Base-by-base conservation (phyloP, 306 rosid genomes). In the Inga leiocalycina region DNA sequence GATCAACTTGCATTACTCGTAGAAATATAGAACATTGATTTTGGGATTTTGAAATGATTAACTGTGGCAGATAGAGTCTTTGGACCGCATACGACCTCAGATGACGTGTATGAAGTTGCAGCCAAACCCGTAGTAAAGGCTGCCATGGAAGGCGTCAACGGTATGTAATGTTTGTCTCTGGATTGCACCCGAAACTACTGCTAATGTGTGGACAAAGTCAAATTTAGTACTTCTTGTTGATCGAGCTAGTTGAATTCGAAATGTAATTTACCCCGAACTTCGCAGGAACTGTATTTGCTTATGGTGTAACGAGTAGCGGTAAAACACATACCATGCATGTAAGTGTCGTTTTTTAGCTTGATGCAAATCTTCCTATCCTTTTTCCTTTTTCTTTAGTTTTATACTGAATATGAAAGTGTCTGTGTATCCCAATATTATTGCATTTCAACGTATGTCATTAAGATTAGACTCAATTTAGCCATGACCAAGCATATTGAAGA, bases 281-380 rank as follows among this genome's bases (percentile, higher is more conserved):
- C 76, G 91, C 97, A 97, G 98, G 99, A 61, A 97, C 98, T 22
- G 99, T 97, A 83, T 97, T 97, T 88, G 99, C 98, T 59, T 97
- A 97, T 74, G 99, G 99, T 78, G 99, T 94, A 87, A 97, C 98
- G 11, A 97, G 99, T 82, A 97, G 99, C 85, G 99, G 99, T 64
- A 97, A 97, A 89, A 97, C 99, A 6, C 99, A 97, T 90, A 97
- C 99, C 72, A 97, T 97, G 99, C 99, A 97, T 85, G 99, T 97
- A 90, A 89, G 97, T 88, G 83, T 75, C 83, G 24, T 65, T 49
- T 72, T 86, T 68, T 54, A 27, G 52, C 71, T 37, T 68, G 35
- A 51, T 66, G 12, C 62, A 59, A 74, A 77, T 16, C 46, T 41
- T 84, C 48, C n/a, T 52, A 15, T 74, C 82, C 44, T 69, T 78